These are phyloP conservation scores for Hygrocybe punicea DNA, from an alignment of 768 basidiomycete genomes.

Conservation along the genomic window DNA sequence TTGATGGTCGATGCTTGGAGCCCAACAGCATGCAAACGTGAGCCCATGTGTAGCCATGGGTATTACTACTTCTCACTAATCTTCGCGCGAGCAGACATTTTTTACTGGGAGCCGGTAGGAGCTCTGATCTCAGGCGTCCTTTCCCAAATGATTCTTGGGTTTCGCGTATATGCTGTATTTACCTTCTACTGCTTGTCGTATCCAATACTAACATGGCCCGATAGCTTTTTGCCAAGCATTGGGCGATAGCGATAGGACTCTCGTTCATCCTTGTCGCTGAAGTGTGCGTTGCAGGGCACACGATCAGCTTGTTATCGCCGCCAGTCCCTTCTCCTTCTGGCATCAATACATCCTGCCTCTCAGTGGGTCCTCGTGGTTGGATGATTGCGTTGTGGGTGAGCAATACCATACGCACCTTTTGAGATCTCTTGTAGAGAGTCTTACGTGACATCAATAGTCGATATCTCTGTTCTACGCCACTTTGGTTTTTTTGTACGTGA, in stretches of 20 bases:
- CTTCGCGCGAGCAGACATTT: constrained; percentile 16
- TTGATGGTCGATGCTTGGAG: constrained; percentile 16
- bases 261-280: constrained; percentile 12
- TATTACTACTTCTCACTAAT: not conserved
- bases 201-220: not conserved
- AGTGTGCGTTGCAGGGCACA: constrained; percentile 16
- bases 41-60: not conserved
- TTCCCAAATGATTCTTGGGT: constrained; percentile 25
- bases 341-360: constrained; percentile 17
- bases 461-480: constrained; percentile 20
- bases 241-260: constrained; percentile 11
- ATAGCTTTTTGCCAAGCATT: constrained; percentile 20
- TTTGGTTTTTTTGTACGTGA: constrained; percentile 8
- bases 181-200: not conserved
- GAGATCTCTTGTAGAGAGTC: not conserved
- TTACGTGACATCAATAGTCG: constrained; percentile 7
- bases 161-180: constrained; percentile 24
- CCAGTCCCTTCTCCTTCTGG: constrained; percentile 12
- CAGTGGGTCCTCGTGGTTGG: constrained; percentile 22
- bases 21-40: constrained; percentile 17
- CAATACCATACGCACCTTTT: not conserved
- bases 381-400: constrained; percentile 25
- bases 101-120: constrained; percentile 22
- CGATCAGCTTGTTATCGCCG: constrained; percentile 18
- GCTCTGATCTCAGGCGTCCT: constrained; percentile 25